These are phyloP conservation scores for Aristolochia californica DNA, from an alignment of 164 flowering plant genomes.

Conservation along the genomic window DNA sequence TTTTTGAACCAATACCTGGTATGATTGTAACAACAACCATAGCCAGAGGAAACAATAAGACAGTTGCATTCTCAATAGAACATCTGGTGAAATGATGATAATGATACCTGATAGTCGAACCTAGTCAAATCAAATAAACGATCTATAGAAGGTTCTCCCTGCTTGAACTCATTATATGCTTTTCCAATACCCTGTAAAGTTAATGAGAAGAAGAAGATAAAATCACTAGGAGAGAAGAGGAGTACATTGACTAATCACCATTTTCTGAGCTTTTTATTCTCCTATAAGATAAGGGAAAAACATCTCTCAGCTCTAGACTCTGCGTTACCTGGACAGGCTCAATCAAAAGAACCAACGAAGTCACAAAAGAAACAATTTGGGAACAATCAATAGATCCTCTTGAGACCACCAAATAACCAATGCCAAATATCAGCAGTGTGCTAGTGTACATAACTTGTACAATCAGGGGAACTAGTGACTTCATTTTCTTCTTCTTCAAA, in stretches of 20 bases:
- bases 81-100: too few species aligned
- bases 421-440: constrained; percentile 32
- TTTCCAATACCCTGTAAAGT: constrained; percentile 76
- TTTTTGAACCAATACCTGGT: too few species aligned
- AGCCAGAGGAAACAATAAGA: too few species aligned
- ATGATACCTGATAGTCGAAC: constrained; percentile 50
- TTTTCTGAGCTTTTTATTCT: not conserved
- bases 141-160: constrained; percentile 93
- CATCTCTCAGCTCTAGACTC: not conserved
- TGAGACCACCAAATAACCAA: constrained; percentile 48
- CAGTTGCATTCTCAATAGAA: too few species aligned
- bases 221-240: not conserved
- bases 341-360: constrained; percentile 63
- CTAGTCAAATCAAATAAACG: constrained; percentile 67
- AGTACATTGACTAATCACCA: not conserved
- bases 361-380: constrained; percentile 56
- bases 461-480: constrained; percentile 74
- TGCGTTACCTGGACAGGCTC: constrained; percentile 76
- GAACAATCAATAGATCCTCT: constrained; percentile 46
- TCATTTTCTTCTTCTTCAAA: constrained; percentile 77
- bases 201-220: not conserved
- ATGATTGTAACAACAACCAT: too few species aligned
- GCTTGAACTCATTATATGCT: constrained; percentile 91
- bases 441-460: constrained; percentile 59
- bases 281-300: not conserved